phyloP scores from a whole-genome alignment of 2,329 filamentous ascomycete genomes.

The Pseudogymnoascus sp. region DNA sequence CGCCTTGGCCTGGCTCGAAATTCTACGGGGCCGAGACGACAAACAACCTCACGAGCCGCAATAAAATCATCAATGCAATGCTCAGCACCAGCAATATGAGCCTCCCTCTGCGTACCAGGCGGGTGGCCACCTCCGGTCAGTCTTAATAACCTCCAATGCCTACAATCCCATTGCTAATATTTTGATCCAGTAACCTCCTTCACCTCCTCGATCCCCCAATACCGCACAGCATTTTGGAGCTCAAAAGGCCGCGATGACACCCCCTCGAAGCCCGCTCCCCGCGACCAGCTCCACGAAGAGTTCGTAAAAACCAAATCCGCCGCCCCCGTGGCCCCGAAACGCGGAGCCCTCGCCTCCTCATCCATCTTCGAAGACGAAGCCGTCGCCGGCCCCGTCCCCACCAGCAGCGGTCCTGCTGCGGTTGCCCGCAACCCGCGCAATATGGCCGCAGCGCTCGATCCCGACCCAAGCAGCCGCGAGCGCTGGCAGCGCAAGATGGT shows the following conservation, averaged over 20 bases:
- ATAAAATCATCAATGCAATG: constrained; percentile 5
- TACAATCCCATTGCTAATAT: constrained; percentile 20
- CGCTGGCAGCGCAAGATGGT: constrained; percentile 81
- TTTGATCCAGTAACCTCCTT: constrained; percentile 19
- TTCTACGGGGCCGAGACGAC: constrained; percentile 1
- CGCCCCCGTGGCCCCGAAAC: constrained; percentile 30
- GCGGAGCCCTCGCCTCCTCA: constrained; percentile 37
- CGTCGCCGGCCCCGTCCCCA: constrained; percentile 20
- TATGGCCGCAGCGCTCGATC: constrained; percentile 61
- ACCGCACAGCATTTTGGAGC: constrained; percentile 1
- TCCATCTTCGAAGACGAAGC: constrained; percentile 44
- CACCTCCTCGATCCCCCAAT: constrained; percentile 11
- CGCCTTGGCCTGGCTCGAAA: constrained; percentile 2
- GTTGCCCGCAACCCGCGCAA: constrained; percentile 37
- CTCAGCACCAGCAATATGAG: constrained; percentile 42
- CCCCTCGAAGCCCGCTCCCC: constrained; percentile 29
- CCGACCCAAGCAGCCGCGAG: constrained; percentile 60
- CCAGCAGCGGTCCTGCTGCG: constrained; percentile 4
- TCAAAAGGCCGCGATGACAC: neutral
- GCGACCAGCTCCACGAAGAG: constrained; percentile 54
- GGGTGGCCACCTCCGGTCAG: constrained; percentile 52
- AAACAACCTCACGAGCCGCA: constrained; percentile 2
- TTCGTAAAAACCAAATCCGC: constrained; percentile 33
- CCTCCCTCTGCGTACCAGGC: constrained; percentile 53
- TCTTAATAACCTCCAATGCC: constrained; percentile 13